Percentiles rank a stretch among this genome's conserved stretches.
Conservation (phyloP, 139 green algal species). For the Parachlorella kessleri region DNA sequence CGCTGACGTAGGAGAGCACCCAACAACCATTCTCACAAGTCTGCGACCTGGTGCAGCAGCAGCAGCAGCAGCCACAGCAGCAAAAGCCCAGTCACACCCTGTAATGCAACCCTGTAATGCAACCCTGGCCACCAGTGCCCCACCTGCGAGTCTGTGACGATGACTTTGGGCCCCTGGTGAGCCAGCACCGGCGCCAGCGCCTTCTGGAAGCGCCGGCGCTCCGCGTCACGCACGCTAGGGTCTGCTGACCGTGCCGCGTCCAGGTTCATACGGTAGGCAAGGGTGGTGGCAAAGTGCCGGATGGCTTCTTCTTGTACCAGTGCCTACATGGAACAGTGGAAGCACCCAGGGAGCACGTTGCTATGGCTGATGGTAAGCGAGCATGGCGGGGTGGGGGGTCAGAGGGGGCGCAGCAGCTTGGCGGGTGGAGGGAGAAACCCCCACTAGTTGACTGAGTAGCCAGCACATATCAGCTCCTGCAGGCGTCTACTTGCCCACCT, state of each 20-base stretch:
- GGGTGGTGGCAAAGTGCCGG: conserved; percentile 53
- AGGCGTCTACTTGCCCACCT: too few species aligned
- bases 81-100: too few species aligned
- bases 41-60: too few species aligned
- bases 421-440: too few species aligned
- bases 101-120: too few species aligned
- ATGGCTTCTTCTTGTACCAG: conserved; percentile 67
- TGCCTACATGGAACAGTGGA: conserved; percentile 19
- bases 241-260: conserved; percentile 46
- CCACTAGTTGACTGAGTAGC: too few species aligned
- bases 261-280: conserved; percentile 64
- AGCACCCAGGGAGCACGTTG: background rate
- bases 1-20: too few species aligned
- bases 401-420: background rate
- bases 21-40: too few species aligned
- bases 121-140: too few species aligned
- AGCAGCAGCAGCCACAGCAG: too few species aligned
- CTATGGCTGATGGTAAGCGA: background rate
- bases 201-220: conserved; percentile 54
- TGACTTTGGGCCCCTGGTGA: conserved; percentile 52
- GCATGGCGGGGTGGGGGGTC: background rate
- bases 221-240: conserved; percentile 28
- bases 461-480: too few species aligned
- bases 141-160: conserved; percentile 69
- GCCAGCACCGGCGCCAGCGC: conserved; percentile 45